Base-by-base conservation (phyloP, 768 basidiomycete genomes). In the Termitomyces sp. region DNA sequence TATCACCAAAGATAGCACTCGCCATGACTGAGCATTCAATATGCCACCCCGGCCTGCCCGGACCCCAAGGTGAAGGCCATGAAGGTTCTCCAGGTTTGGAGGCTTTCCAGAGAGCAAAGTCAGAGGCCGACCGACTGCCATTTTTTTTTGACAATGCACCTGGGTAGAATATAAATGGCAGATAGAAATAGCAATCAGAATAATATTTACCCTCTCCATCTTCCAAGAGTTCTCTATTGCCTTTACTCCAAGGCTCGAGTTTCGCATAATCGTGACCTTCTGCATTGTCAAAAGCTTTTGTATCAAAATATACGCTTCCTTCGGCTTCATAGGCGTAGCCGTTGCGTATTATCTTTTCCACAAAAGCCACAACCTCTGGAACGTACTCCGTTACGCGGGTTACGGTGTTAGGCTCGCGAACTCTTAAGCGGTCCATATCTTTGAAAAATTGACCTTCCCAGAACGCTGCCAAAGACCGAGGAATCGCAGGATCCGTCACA, bases 1-100 rank as follows among this genome's bases (percentile, higher is more conserved):
- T 88, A 56, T 87, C 82, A 3, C 95, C 96, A 46, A 98, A 77
- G 49, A 98, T 78, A 33, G 88, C 94, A 62, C 85, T 90, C 18
- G 95, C 95, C 96, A 99, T 99, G 34, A 97, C 96, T 4, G 92
- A 95, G 73, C 96, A 99, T 70, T 99, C 96, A 58, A 99, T 98
- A 70, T 99, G 96, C 96, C 96, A 99, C 16, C 96, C 96, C 3
- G 96, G 96, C 44, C 96, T 81, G n/a, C 95, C 94, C 42, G 77
- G 77, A 18, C 97, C 97, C 97, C 97, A 99, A 5, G 93, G 89
- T 12, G 94, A 97, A 0, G 88, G 84, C 96, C 97, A 99, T 3
- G 87, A 87, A 2, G 97, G 97, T 70, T 99, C 97, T 7, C 97
- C 97, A 2, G 93, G 85, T 75, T 94, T 96, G 31, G 93, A 92